Evolutionary conservation across 202 grass and related monocot genomes (phyloP).

Genomic region (Alloteropsis angusta): DNA sequence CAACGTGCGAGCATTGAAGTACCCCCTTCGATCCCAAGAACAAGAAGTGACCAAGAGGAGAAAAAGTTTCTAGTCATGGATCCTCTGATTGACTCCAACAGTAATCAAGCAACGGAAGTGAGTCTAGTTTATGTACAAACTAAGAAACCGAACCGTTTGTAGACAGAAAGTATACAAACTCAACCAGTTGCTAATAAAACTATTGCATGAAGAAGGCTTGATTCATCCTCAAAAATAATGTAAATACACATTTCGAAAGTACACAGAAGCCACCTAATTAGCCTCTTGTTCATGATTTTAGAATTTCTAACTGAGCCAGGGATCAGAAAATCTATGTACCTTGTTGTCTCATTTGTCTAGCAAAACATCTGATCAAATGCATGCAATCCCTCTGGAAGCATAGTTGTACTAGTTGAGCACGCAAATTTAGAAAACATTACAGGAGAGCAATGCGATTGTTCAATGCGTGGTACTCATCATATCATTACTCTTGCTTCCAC

Average conservation of each 20-base stretch:
- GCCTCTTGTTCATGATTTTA: background rate
- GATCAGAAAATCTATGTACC: conserved; percentile 23
- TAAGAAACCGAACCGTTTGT: background rate
- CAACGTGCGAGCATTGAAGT: conserved; percentile 31
- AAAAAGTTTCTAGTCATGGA: background rate
- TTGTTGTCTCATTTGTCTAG: conserved; percentile 19
- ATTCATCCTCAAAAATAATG: background rate
- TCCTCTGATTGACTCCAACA: background rate
- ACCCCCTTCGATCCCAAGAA: conserved; percentile 26
- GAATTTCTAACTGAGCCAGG: conserved; percentile 21
- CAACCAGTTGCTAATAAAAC: background rate
- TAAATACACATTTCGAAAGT: conserved; percentile 13
- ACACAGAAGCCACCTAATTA: background rate
- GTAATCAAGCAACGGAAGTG: conserved; percentile 17
- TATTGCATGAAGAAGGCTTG: conserved; percentile 1
- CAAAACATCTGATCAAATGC: background rate
- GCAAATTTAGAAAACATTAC: background rate
- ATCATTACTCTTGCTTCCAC: background rate
- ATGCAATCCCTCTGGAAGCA: background rate
- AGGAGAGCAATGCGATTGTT: background rate
- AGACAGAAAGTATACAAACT: background rate
- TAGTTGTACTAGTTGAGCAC: background rate
- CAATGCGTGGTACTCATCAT: background rate
- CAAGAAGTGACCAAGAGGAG: background rate
- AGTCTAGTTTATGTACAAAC: background rate